Evolutionary conservation across 108 stramenopile genomes (phyloP), one percentile per base, ranked within the genome.

Genomic region (Nitzschia inconspicua): DNA sequence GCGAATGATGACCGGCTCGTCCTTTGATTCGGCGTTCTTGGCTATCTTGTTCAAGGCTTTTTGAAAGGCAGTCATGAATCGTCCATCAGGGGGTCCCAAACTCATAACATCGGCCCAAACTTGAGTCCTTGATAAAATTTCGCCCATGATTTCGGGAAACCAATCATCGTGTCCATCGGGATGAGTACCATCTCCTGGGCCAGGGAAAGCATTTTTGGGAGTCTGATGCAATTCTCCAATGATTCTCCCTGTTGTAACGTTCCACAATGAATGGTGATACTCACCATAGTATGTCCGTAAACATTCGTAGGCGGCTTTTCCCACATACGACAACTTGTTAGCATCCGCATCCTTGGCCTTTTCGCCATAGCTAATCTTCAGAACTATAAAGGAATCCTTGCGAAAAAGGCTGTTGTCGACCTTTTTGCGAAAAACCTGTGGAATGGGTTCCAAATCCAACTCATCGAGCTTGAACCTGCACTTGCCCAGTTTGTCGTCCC

Each of bases 261-360:
- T 83, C 82, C 82, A 83, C 59, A 76, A 49, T 46, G 28, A 56
- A 36, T 76, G 64, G 34, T 77, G 78, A 34, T 79, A 70, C 19
- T 63, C 47, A 32, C 54, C 61, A 55, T 83, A 76, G 16, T 77
- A 41, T 19, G 40, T 66, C 5, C 67, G 62, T 1, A 83, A 58
- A 13, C 35, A 60, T 30, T 83, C 47, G 55, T 83, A 76, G 27
- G 63, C 75, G 3, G 82, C 71, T 3, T 32, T 31, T 8, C 75
- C 75, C 0, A 79, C 68, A 27, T 76, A 48, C 2, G 59, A 63
- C 19, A 83, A 67, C 20, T 48, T n/a, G 3, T 19, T 47, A 3
- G 78, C 78, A 41, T 71, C 64, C 7, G 42, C 47, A 43, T 83
- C 78, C 49, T 69, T 61, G 0, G 71, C 46, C 65, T 78, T 65